Evolutionary conservation across 2,329 filamentous ascomycete species (phyloP), one percentile per base, ranked within the genome.

Genomic region (Colletotrichum paranaense): DNA sequence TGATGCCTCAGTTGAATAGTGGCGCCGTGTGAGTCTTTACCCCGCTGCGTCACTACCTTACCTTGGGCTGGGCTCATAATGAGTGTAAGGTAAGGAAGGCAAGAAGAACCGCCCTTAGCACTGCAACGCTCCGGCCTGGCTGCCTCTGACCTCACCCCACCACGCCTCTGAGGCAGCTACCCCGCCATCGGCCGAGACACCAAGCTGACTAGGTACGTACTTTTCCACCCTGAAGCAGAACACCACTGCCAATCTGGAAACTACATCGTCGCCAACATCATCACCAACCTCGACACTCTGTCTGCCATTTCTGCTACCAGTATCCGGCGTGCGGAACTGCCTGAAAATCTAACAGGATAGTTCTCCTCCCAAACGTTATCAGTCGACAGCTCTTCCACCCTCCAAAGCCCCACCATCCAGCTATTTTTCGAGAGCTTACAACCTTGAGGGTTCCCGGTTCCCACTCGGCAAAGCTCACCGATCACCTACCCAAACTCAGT

Each of bases 101-200:
- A 49, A 22, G 38, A 49, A n/a, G 42, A 49, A 26, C 52, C 30
- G n/a, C 52, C 56, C 56, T 42, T 26, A 6, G 42, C 46, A 68
- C 26, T 16, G 38, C 26, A 16, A 46, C n/a, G 46, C 62, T 64
- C 14, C 62, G 16, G 32, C 22, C 11, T 24, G 19, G n/a, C 16
- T 24, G 24, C 16, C 30, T 64, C 58, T 64, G 59, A 66, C 70
- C 60, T 73, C 70, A 65, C 62, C 70, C 67, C 69, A 62, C 55
- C 69, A 63, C 32, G 53, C 38, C 67, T 71, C 52, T 60, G 55
- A 66, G 53, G n/a, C 60, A 73, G 67, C 67, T 73, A 73, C 71
- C 71, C 71, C 71, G 71, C 71, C 71, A 73, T 73, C 67, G 30
- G 52, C 32, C 58, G 19, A 19, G n/a, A 62, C 65, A 9, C 32